Evolutionary conservation across 176 grass and related monocot species (phyloP).

Genomic region (Saccharum officinarum): DNA sequence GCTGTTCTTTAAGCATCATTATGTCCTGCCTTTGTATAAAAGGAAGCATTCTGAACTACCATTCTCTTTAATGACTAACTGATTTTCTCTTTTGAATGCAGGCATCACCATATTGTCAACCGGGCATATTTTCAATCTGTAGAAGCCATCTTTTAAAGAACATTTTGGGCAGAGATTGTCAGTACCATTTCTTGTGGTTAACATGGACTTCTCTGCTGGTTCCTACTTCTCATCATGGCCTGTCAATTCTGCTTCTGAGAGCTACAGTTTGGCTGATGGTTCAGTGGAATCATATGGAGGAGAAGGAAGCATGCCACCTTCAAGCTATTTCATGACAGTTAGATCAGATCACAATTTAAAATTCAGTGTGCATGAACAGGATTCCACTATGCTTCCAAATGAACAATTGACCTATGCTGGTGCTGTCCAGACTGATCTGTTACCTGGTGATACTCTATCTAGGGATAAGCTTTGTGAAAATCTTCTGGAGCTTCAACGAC

Average conservation of each 20-base stretch:
- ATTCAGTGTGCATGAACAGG: conserved; percentile 32
- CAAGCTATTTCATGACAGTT: conserved; percentile 38
- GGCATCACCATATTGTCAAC: conserved; percentile 16
- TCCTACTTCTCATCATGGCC: conserved; percentile 53
- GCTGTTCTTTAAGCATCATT: conserved; percentile 13
- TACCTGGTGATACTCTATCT: conserved; percentile 27
- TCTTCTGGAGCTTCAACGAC: conserved; percentile 40
- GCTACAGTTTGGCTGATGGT: conserved; percentile 41
- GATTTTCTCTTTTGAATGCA: conserved; percentile 19
- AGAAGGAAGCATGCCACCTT: conserved; percentile 33
- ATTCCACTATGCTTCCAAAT: conserved; percentile 30
- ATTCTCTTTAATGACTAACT: conserved; percentile 1
- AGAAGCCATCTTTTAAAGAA: conserved; percentile 15
- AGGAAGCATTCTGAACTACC: conserved; percentile 1
- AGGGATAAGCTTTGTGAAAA: conserved; percentile 18
- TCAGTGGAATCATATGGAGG: conserved; percentile 41
- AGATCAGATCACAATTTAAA: conserved; percentile 39
- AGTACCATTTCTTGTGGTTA: not conserved
- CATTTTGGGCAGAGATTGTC: conserved; percentile 21
- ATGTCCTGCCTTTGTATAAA: conserved; percentile 9
- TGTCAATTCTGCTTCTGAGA: conserved; percentile 40
- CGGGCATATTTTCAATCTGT: conserved; percentile 14
- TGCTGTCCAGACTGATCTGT: conserved; percentile 21
- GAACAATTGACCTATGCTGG: conserved; percentile 18
- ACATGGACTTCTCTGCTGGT: conserved; percentile 42